phyloP scores from a whole-genome alignment of 352 stramenopile species.

The Phytophthora idaei region DNA sequence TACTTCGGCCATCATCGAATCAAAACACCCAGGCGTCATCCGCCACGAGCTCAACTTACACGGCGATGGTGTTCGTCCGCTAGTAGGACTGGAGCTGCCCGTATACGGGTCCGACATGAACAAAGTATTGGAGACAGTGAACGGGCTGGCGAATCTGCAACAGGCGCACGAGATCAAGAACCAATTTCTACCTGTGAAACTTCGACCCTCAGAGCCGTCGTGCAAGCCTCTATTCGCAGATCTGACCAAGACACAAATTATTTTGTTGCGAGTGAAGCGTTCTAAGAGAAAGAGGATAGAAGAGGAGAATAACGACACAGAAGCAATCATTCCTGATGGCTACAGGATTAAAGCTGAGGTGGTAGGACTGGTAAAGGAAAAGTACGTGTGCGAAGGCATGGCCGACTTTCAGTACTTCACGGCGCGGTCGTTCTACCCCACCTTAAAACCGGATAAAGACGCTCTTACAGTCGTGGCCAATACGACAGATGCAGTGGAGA shows the following conservation, averaged over 20 bases:
- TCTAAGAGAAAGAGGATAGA: conserved; percentile 32
- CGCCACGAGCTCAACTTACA: conserved; percentile 40
- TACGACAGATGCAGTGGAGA: conserved; percentile 30
- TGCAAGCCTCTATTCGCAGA: conserved; percentile 87
- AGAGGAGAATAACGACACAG: conserved; percentile 15
- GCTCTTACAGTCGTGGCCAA: conserved; percentile 30
- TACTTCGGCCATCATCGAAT: conserved; percentile 5
- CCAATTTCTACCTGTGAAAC: conserved; percentile 79
- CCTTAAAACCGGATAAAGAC: conserved; percentile 34
- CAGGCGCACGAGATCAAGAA: conserved; percentile 74
- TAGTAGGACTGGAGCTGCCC: conserved; percentile 71
- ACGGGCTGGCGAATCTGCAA: conserved; percentile 59
- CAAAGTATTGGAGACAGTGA: conserved; percentile 64
- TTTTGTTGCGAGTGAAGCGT: conserved; percentile 66
- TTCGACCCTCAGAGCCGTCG: conserved; percentile 74
- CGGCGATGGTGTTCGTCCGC: conserved; percentile 38
- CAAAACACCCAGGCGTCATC: conserved; percentile 6
- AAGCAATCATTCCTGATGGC: conserved; percentile 8
- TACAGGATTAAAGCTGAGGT: conserved; percentile 47
- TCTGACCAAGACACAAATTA: conserved; percentile 79
- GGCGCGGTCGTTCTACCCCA: conserved; percentile 59
- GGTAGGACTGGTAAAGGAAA: conserved; percentile 71
- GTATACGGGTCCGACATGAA: conserved; percentile 58
- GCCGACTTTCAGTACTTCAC: conserved; percentile 89
- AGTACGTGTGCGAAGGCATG: conserved; percentile 88